phyloP scores from a whole-genome alignment of 805 yeast genomes.

The Teunomyces barrocoloradensis region DNA sequence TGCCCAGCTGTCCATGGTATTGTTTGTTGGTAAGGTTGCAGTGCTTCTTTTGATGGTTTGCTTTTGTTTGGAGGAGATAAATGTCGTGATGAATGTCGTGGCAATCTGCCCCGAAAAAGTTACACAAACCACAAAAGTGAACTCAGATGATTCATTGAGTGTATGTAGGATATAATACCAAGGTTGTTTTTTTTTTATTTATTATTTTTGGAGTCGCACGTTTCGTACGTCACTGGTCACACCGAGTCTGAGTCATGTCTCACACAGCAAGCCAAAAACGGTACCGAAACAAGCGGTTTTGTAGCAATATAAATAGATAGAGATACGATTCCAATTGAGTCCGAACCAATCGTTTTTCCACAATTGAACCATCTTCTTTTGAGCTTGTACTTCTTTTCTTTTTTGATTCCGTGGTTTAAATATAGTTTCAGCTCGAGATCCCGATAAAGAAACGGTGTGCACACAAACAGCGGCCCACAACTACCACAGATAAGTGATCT shows the following conservation, averaged over 20 bases:
- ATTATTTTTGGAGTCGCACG: no score
- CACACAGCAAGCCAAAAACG: no score
- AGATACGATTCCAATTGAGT: no score
- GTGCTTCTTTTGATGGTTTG: background rate
- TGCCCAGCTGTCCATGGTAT: conserved; percentile 14
- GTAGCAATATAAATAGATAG: background rate
- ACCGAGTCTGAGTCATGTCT: no score
- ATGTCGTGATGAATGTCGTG: conserved; percentile 1
- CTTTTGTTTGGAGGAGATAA: background rate
- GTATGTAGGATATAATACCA: no score
- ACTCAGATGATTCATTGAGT: no score
- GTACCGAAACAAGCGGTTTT: no score
- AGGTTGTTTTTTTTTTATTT: no score
- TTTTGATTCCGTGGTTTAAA: background rate
- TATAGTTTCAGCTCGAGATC: background rate
- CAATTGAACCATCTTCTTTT: background rate
- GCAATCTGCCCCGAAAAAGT: background rate
- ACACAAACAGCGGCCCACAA: conserved; percentile 3
- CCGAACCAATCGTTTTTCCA: no score
- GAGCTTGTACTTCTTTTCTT: background rate
- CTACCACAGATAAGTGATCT: conserved; percentile 6
- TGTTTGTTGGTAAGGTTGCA: background rate
- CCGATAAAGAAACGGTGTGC: conserved; percentile 1
- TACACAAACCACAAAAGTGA: background rate
- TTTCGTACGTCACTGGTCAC: no score